phyloP scores from a whole-genome alignment of 2,329 filamentous ascomycete genomes.

The Pseudogymnoascus sp. region DNA sequence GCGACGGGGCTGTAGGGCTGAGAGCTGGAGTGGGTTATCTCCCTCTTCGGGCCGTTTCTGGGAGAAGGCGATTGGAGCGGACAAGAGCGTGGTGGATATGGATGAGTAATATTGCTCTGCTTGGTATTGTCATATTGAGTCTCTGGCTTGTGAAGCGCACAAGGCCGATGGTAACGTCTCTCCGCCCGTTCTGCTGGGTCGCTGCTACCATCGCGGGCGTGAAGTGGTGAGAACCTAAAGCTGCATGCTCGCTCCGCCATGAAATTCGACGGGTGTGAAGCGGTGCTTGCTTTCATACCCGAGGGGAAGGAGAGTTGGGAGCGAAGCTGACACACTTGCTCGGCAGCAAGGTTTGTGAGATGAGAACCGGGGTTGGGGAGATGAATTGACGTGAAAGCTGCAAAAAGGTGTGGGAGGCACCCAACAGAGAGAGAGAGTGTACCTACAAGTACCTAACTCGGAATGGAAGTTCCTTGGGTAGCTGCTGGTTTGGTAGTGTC shows the following conservation, averaged over 20 bases:
- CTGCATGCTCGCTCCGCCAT: background rate
- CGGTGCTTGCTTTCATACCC: background rate
- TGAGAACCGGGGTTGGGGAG: background rate
- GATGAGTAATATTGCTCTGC: background rate
- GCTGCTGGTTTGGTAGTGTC: background rate
- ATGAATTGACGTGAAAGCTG: slow-evolving; percentile 4
- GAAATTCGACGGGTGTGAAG: background rate
- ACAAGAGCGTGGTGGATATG: background rate
- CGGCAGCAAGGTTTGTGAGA: background rate
- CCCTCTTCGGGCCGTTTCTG: background rate
- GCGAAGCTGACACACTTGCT: background rate
- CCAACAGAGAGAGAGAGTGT: background rate
- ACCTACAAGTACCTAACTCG: background rate
- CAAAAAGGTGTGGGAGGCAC: background rate
- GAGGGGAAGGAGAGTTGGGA: background rate
- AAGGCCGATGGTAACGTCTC: background rate
- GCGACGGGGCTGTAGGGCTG: background rate
- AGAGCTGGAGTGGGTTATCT: background rate
- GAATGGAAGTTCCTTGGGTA: background rate
- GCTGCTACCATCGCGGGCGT: background rate
- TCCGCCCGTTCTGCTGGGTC: background rate
- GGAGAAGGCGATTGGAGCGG: background rate
- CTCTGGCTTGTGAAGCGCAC: background rate
- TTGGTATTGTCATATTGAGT: background rate
- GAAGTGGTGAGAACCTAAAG: slow-evolving; percentile 1